phyloP scores from a whole-genome alignment of 176 grass and related monocot genomes.

The Avena insularis region DNA sequence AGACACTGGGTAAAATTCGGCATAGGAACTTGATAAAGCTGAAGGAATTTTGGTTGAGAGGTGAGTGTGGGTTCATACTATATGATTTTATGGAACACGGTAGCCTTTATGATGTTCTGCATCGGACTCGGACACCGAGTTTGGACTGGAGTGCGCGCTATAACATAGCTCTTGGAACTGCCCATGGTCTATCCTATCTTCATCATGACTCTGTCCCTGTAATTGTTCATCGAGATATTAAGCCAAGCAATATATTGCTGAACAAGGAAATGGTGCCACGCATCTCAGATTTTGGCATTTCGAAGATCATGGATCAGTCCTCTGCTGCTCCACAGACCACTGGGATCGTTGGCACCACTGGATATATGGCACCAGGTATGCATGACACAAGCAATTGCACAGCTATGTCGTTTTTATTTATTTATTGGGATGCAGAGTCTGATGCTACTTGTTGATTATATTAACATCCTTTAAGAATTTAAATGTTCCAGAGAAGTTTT shows the following conservation, averaged over 20 bases:
- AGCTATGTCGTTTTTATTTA: neutral
- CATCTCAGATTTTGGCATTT: conserved; percentile 95
- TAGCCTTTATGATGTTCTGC: conserved; percentile 80
- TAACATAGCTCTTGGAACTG: conserved; percentile 74
- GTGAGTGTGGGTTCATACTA: conserved; percentile 74
- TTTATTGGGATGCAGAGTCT: neutral
- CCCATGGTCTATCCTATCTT: conserved; percentile 75
- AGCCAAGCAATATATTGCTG: conserved; percentile 88
- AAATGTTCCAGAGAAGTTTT: neutral
- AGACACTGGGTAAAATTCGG: conserved; percentile 72
- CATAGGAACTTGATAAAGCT: conserved; percentile 85
- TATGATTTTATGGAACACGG: conserved; percentile 90
- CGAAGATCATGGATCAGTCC: conserved; percentile 68
- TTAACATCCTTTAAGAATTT: neutral
- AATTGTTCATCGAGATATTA: conserved; percentile 88
- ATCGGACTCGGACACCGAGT: conserved; percentile 48
- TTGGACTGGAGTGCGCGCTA: conserved; percentile 70
- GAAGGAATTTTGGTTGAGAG: conserved; percentile 69
- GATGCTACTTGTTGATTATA: neutral
- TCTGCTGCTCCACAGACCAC: conserved; percentile 54
- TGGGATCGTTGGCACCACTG: conserved; percentile 70
- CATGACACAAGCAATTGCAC: neutral
- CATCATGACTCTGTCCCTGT: conserved; percentile 74
- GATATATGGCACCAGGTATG: conserved; percentile 88
- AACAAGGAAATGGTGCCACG: conserved; percentile 77